A percentile compares a stretch with the other conserved stretches of the same genome.
These are phyloP conservation scores for Eremothecium gossypii DNA, from an alignment of 1,139 yeast genomes.

Conservation along the genomic window DNA sequence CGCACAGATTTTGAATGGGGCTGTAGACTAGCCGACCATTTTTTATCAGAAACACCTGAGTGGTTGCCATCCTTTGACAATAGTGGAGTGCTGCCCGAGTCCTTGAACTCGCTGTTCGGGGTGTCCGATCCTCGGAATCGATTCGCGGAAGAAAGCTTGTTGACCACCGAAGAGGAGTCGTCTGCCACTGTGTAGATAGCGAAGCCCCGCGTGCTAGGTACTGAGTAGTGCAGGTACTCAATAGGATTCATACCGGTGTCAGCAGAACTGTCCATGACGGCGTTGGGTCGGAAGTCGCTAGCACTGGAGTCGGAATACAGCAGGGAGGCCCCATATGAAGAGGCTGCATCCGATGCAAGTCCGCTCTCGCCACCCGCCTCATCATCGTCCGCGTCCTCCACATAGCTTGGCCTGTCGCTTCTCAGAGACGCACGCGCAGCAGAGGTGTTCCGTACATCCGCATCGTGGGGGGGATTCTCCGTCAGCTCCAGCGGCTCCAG, in stretches of 20 bases:
- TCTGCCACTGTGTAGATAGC: constrained; percentile 1
- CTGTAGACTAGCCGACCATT: constrained; percentile 9
- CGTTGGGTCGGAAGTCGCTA: constrained; percentile 15
- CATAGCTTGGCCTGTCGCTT: constrained; percentile 6
- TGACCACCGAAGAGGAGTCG: constrained; percentile 4
- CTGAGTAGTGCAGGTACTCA: constrained; percentile 10
- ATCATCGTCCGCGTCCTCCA: constrained; percentile 5
- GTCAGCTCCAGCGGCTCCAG: constrained; percentile 13
- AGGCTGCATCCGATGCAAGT: constrained; percentile 22
- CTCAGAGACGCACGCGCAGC: constrained; percentile 3
- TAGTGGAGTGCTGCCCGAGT: too few relatives aligned
- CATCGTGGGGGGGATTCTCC: constrained; percentile 1
- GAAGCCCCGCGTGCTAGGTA: constrained; percentile 11
- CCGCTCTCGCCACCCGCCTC: constrained; percentile 7
- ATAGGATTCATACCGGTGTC: neutral
- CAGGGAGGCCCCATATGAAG: constrained; percentile 33
- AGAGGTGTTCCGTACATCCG: neutral
- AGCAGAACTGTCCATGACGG: neutral
- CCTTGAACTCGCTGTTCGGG: too few relatives aligned
- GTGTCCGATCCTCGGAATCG: too few relatives aligned
- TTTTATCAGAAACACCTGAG: constrained; percentile 8
- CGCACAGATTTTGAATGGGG: neutral
- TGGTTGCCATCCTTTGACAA: too few relatives aligned
- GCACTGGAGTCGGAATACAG: constrained; percentile 33
- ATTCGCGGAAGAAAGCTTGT: neutral